Percentiles rank a stretch among this genome's conserved stretches.
Conservation (phyloP, 2,329 filamentous ascomycete species). For the Pseudogymnoascus sp. region DNA sequence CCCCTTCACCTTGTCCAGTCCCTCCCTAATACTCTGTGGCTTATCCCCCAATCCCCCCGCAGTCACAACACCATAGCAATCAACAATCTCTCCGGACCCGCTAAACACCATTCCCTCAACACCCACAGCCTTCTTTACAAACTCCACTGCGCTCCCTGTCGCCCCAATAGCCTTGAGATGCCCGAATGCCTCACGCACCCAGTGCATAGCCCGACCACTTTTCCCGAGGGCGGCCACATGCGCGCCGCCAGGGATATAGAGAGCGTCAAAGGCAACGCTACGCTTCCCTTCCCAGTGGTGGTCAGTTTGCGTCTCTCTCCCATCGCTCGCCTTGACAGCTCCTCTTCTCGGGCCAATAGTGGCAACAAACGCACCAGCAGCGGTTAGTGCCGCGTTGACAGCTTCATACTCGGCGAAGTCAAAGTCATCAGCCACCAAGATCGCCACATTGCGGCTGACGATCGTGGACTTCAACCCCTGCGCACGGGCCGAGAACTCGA, state of each 20-base stretch:
- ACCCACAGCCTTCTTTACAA: constrained; percentile 45
- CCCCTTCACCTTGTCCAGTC: constrained; percentile 44
- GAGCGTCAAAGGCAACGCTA: constrained; percentile 72
- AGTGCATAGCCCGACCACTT: constrained; percentile 68
- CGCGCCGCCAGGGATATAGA: constrained; percentile 68
- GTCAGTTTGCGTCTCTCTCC: constrained; percentile 55
- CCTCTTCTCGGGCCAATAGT: constrained; percentile 65
- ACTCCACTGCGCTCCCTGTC: constrained; percentile 61
- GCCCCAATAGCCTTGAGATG: constrained; percentile 75
- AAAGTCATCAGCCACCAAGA: constrained; percentile 72
- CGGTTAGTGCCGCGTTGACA: constrained; percentile 55
- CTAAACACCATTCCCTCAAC: constrained; percentile 41
- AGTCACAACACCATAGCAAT: constrained; percentile 74
- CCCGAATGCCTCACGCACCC: constrained; percentile 72
- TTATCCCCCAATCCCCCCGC: constrained; percentile 38
- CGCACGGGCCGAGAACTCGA: constrained; percentile 54
- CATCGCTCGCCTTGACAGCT: constrained; percentile 43
- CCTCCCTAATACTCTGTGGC: constrained; percentile 54
- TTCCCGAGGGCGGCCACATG: constrained; percentile 56
- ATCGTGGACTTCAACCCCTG: constrained; percentile 51
- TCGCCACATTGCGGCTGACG: constrained; percentile 62
- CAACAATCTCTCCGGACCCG: constrained; percentile 39
- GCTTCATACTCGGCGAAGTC: constrained; percentile 58
- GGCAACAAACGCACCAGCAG: constrained; percentile 59
- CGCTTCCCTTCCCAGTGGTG: constrained; percentile 76